Percentiles rank a stretch among this genome's conserved stretches.
Conservation (phyloP, 108 stramenopile species). For the Skeletonema costatum region DNA sequence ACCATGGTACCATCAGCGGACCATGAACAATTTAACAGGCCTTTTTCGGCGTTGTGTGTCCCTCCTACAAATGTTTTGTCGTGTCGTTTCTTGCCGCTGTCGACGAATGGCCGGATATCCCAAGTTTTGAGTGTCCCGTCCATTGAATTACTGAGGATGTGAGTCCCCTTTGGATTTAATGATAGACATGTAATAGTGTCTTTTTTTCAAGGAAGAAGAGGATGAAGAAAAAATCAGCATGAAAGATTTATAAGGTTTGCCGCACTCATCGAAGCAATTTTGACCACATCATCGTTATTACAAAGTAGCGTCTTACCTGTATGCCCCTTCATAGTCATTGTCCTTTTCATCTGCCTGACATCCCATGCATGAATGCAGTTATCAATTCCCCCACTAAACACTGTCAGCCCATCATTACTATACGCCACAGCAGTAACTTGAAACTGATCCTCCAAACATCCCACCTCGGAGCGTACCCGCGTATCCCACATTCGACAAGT, state of each 20-base stretch:
- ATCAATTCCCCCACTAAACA: slow-evolving; percentile 88
- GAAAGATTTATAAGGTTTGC: background rate
- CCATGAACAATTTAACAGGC: slow-evolving; percentile 88
- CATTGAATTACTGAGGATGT: slow-evolving; percentile 87
- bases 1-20: slow-evolving; percentile 84
- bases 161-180: slow-evolving; percentile 72
- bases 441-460: slow-evolving; percentile 55
- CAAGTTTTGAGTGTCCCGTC: slow-evolving; percentile 73
- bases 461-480: slow-evolving; percentile 56
- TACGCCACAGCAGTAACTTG: slow-evolving; percentile 84
- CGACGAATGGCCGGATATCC: slow-evolving; percentile 81
- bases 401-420: slow-evolving; percentile 58
- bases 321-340: slow-evolving; percentile 77
- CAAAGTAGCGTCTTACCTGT: slow-evolving; percentile 17
- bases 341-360: slow-evolving; percentile 57
- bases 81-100: slow-evolving; percentile 51
- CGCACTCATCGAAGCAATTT: background rate
- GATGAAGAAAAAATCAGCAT: background rate
- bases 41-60: slow-evolving; percentile 85
- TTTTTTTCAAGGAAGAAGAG: background rate
- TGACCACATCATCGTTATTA: background rate
- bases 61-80: slow-evolving; percentile 71
- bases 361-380: slow-evolving; percentile 86
- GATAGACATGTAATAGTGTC: slow-evolving; percentile 86
- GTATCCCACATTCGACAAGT: slow-evolving; percentile 79